Base-by-base conservation (phyloP, 202 grass and related monocot genomes). In the Setaria italica region DNA sequence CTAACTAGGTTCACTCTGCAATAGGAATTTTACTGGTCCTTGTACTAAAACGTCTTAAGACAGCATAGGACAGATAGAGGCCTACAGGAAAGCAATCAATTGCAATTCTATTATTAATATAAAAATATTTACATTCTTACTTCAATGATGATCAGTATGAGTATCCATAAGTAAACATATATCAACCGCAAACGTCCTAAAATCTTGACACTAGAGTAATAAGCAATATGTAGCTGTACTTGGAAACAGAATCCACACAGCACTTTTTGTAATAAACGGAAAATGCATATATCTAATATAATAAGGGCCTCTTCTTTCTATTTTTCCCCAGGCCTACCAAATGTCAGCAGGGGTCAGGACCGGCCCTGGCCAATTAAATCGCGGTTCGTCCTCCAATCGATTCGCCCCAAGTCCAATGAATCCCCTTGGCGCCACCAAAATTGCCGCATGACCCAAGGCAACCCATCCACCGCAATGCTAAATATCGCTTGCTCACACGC, bases 181-280 rank as follows among this genome's bases (percentile, higher is more conserved):
- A 70, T 70, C 11, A 48, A 11, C n/a, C 13, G 43, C 13, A 46
- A 48, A 71, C 43, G 47, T 72, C 69, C 9, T 29, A 48, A 25
- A 71, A 71, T 47, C 29, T 33, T 32, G 12, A 72, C 70, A 72
- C 70, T 50, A 72, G 48, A 72, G 3, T 30, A 72, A 72, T 16
- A 30, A 32, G 9, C 46, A 72, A 32, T 33, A 16, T 10, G 43
- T 32, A 72, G 45, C 16, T 32, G 43, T 48, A 48, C n/a, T 32
- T 3, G 0, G 46, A 50, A 50, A 25, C 21, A 50, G 0, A 15
- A 6, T 30, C 42, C 11, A 49, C 46, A 17, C 15, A 50, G 25
- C 45, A 50, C 69, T 49, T 72, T 71, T 48, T 71, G 43, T 4
- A 32, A 49, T 72, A 21, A 25, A 25, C 6, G 37, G 39, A 43